These are phyloP conservation scores for Fraxinus anomala DNA, from an alignment of 257 asterid species.

Conservation along the genomic window DNA sequence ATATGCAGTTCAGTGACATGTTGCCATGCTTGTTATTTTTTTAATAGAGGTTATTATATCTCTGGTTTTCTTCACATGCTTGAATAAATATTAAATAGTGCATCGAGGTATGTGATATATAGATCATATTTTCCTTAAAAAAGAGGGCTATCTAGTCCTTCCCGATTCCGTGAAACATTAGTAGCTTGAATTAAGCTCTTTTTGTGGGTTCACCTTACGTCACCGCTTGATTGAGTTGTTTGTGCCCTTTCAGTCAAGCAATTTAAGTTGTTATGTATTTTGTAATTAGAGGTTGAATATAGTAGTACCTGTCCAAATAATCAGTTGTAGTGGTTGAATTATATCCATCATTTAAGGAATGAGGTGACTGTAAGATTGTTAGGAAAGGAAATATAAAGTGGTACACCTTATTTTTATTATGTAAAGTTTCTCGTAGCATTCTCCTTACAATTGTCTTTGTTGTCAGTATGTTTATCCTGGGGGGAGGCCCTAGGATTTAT, in stretches of 20 bases:
- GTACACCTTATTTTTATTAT: not conserved
- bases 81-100: not conserved
- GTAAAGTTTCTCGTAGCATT: not conserved
- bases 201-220: not conserved
- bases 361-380: not conserved
- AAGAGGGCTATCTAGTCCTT: not conserved
- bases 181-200: not conserved
- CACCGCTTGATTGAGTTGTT: not conserved
- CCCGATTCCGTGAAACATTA: not conserved
- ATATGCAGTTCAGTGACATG: slow-evolving; percentile 1
- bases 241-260: not conserved
- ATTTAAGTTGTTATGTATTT: not conserved
- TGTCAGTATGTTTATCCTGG: not conserved
- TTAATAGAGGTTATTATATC: not conserved
- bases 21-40: not conserved
- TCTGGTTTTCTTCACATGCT: not conserved
- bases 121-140: not conserved
- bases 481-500: not conserved
- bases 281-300: not conserved
- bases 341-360: not conserved
- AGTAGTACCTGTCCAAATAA: not conserved
- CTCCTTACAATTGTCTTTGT: not conserved
- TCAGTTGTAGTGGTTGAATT: not conserved
- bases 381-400: not conserved
- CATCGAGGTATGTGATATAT: not conserved